Evolutionary conservation across 305 asterid species (phyloP), one percentile per base, ranked within the genome.

Genomic region (Fraxinus angustifolia): DNA sequence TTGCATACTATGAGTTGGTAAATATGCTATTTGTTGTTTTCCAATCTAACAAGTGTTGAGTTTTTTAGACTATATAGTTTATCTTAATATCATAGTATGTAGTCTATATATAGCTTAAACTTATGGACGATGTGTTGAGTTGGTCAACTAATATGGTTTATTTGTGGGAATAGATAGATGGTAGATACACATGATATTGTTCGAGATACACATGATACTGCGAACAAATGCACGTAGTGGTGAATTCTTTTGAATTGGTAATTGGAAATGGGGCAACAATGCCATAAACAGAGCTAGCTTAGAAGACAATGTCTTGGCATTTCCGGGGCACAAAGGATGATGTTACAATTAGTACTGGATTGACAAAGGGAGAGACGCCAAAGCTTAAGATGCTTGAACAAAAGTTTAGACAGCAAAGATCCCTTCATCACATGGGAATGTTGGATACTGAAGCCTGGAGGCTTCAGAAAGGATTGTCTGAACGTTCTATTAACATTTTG

Each of bases 291-390:
- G 85, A 81, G 80, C 80, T 91, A 14, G 97, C 97, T 1, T 89
- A 88, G 81, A 87, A 85, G 87, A 97, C 94, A 10, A 94, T 94
- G 97, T 71, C 26, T 23, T 23, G 93, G 68, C 98, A 94, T 81
- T 94, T 94, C 78, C 82, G 94, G 73, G 89, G 95, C 85, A 84
- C 90, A 78, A 94, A 92, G 81, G 98, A 94, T 12, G 91, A 91
- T 1, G 75, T 71, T 8, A 74, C 60, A 0, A 81, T 82, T 0
- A 85, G 80, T 0, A 80, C 67, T 16, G 97, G 94, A 1, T 34
- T 91, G 82, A 94, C 98, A 0, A 94, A 90, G 82, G 98, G 95
- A n/a, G 97, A 94, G 28, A 94, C 98, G 0, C 97, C 98, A 3
- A 73, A 93, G 83, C 86, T 94, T 48, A 89, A 82, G 82, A 16